These are phyloP conservation scores for Mortierella polycephala DNA, from an alignment of 371 early-diverging fungal species.

Conservation along the genomic window DNA sequence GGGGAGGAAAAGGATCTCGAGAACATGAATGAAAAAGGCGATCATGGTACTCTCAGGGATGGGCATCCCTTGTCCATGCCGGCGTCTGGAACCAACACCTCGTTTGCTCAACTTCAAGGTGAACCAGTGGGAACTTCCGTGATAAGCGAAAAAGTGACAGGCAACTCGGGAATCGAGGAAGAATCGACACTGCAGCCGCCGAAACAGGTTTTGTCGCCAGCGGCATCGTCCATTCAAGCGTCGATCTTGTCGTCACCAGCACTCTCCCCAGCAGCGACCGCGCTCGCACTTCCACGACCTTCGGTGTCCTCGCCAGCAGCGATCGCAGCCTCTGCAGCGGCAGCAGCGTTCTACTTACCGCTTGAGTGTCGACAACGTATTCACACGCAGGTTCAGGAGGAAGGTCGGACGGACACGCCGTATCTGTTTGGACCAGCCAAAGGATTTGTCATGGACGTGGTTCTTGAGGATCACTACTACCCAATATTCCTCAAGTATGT, in stretches of 20 bases:
- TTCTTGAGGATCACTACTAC: constrained; percentile 44
- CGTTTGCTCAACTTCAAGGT: constrained; percentile 12
- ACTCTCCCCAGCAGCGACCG: constrained; percentile 5
- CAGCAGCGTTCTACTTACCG: constrained; percentile 47
- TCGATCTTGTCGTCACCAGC: constrained; percentile 8
- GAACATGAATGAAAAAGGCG: background rate
- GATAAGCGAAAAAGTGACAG: no score
- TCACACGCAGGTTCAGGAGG: constrained; percentile 39
- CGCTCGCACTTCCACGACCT: background rate
- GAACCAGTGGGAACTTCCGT: background rate
- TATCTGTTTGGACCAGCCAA: constrained; percentile 49
- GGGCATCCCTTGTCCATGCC: background rate
- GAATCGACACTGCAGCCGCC: constrained; percentile 9
- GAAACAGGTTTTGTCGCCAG: constrained; percentile 2
- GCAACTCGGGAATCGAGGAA: background rate
- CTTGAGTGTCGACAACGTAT: constrained; percentile 47
- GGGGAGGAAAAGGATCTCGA: constrained; percentile 1
- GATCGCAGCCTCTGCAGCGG: constrained; percentile 35
- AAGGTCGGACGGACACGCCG: constrained; percentile 33
- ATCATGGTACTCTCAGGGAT: background rate
- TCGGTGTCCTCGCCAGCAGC: constrained; percentile 22
- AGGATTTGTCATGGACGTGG: constrained; percentile 48
- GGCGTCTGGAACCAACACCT: constrained; percentile 6
- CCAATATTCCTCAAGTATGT: constrained; percentile 37
- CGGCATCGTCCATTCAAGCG: constrained; percentile 1